These are phyloP conservation scores for Aechmea fasciata DNA, from an alignment of 176 grass and related monocot species.

Conservation along the genomic window DNA sequence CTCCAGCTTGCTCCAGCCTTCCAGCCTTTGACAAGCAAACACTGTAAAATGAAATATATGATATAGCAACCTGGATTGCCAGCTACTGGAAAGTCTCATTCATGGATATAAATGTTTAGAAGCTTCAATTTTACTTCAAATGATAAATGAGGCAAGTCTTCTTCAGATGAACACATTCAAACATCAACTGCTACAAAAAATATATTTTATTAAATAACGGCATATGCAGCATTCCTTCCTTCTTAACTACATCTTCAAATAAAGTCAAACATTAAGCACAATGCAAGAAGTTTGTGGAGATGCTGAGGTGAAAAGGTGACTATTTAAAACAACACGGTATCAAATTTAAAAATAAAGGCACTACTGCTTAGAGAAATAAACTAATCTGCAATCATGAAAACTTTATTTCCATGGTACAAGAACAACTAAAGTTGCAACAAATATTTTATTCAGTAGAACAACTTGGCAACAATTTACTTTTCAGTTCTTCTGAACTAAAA, in stretches of 20 bases:
- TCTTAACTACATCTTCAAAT: neutral
- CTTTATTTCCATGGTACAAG: too few species aligned
- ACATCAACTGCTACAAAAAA: neutral
- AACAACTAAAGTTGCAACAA: too few species aligned
- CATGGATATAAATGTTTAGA: neutral
- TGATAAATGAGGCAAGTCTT: neutral
- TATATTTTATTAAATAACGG: neutral
- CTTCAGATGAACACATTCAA: neutral
- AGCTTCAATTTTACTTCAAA: neutral
- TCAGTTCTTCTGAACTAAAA: too few species aligned
- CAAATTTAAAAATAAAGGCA: too few species aligned
- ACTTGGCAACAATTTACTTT: too few species aligned
- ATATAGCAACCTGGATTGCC: neutral
- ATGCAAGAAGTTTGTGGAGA: neutral
- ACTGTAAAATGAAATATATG: conserved; percentile 29
- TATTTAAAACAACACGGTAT: too few species aligned
- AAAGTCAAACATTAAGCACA: too few species aligned
- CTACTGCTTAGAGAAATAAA: too few species aligned
- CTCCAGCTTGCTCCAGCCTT: conserved; percentile 91
- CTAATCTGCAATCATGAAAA: too few species aligned
- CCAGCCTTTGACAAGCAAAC: conserved; percentile 97
- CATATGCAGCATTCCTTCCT: neutral
- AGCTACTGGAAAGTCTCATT: neutral
- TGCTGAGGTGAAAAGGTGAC: too few species aligned
- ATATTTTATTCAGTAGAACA: too few species aligned